Base-by-base conservation (phyloP, 306 rosid genomes). In the Cicer yamashitae region DNA sequence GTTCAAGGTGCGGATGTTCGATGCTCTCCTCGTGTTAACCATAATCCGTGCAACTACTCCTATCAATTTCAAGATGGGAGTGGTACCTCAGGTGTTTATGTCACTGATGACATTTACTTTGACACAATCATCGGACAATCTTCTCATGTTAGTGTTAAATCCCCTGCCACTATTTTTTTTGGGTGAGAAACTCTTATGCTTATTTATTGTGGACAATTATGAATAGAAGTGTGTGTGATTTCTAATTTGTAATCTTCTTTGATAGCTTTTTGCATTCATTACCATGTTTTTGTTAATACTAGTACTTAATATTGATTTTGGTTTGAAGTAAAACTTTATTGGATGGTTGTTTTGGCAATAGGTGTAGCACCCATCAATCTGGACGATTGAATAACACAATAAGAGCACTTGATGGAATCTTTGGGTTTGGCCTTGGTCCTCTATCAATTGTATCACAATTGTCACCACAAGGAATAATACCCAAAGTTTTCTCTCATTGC, bases 21-120 rank as follows among this genome's bases (percentile, higher is more conserved):
- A 68, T 94, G 99, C 78, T 82, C 89, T 58, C 4, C 93, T 65
- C 90, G 87, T 85, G 87, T 73, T 84, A 94, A 90, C 30, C 30
- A 22, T 22, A 22, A 22, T 71, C 99, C 84, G 82, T 94, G 99
- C 67, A 81, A 86, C 77, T 94, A 94, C 79, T 52, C 91, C 10
- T 94, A 92, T 77, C 92, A 85, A 82, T 94, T 89, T 70, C 96
- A 94, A 60, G 99, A 94, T 83, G 96, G 88, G 76, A 94, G 99
- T 64, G 99, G 97, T 65, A 92, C 99, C 6, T 85, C 92, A 0
- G 97, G 99, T 61, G 86, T 77, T 82, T 94, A 94, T 79, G 88
- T 89, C 39, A 79, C 93, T 1, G 99, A 94, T 74, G 81, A 87
- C 9, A 66, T 94, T 79, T 81, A 87, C 81, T 92, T 94, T 75